phyloP scores from a whole-genome alignment of 257 asterid species.

The Solanum pennellii region DNA sequence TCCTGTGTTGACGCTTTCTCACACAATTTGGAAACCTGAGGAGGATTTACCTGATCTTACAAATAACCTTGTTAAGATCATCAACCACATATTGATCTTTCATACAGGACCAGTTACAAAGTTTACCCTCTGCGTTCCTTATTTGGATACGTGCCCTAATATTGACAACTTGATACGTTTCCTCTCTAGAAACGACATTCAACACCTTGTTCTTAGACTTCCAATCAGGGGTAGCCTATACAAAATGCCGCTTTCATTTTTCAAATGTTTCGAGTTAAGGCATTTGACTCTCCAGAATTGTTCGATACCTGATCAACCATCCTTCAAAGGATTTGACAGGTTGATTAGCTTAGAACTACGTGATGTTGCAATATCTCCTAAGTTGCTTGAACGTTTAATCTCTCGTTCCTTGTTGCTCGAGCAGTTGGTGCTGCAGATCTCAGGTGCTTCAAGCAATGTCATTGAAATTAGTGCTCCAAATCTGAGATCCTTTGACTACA shows the following conservation, averaged over 20 bases:
- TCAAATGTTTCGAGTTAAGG: background rate
- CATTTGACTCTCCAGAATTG: background rate
- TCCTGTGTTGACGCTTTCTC: background rate
- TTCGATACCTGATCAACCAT: background rate
- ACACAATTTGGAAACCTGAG: background rate
- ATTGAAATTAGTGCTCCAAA: background rate
- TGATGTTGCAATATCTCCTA: background rate
- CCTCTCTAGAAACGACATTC: conserved; percentile 1
- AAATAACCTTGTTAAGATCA: background rate
- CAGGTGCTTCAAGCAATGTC: background rate
- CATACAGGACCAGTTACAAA: conserved; percentile 5
- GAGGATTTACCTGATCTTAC: background rate
- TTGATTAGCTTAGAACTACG: background rate
- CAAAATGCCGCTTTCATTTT: background rate
- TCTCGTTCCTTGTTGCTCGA: background rate
- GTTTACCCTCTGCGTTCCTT: conserved; percentile 3
- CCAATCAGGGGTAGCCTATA: background rate
- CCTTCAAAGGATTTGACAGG: background rate
- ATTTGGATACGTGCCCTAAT: background rate
- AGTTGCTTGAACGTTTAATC: background rate
- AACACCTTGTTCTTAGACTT: background rate
- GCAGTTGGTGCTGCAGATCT: background rate
- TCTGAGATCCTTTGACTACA: background rate
- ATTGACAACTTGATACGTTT: conserved; percentile 4
- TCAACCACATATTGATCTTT: background rate